Evolutionary conservation across 805 yeast species (phyloP), one percentile per base, ranked within the genome.

Genomic region (Maudiozyma saulgeensis): DNA sequence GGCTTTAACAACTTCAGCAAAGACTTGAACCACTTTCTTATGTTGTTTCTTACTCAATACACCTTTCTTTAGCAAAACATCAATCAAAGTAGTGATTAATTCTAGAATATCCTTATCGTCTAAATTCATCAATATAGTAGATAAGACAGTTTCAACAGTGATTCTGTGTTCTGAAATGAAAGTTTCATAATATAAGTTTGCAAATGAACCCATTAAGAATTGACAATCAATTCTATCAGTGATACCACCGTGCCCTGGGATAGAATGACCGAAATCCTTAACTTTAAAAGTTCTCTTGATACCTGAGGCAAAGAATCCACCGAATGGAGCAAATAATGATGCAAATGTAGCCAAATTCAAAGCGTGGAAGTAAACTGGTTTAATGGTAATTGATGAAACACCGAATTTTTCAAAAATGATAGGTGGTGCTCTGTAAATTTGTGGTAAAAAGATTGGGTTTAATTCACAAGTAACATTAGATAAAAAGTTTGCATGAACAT

Each of bases 181-280:
- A 2, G 96, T 87, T 68, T 91, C 96, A 68, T 83, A 90, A 70
- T 93, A 93, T 56, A 93, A 74, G 63, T 89, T 90, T 34, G 93
- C 78, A 64, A 93, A 93, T 39, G 95, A 87, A 12, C 99, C 99
- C 98, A 93, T 93, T 58, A 93, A 73, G 64, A 91, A 93, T 70
- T 93, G 98, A 70, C 99, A 93, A 70, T 93, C 99, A 73, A 93
- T 83, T 70, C 99, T 79, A 66, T 93, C 99, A 25, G 97, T 90
- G 56, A 93, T 83, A 57, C 99, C 99, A 54, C 99, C 99, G 64
- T 93, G 99, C 32, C 99, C 99, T 15, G 99, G 99, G 57, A 93
- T 93, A 9, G 98, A 91, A 63, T 91, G 95, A 57, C 98, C 99
- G 62, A 93, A 93, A 69, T 93, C 99, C 70, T 93, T 93, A 49